phyloP scores from a whole-genome alignment of 202 grass and related monocot species.

The Setaria italica region DNA sequence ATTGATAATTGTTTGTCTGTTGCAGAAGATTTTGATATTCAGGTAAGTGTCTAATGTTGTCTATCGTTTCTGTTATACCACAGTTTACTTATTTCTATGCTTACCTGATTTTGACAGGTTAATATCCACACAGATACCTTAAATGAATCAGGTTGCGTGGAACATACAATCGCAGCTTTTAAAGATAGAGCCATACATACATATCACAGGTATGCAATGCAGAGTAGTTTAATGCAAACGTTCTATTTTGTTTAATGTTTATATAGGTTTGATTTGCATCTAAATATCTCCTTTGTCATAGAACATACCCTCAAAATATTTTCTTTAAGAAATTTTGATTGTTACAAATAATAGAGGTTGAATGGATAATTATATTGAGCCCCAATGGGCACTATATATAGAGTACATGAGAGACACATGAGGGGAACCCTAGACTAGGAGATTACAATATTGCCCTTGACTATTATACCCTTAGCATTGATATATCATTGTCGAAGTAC shows the following conservation, averaged over 20 bases:
- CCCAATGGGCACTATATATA: too few species aligned
- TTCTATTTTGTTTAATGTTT: conserved; percentile 4
- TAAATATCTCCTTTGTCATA: not conserved
- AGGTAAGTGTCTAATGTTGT: conserved; percentile 59
- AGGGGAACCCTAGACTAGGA: too few species aligned
- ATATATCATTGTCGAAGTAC: conserved; percentile 6
- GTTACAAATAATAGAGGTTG: too few species aligned
- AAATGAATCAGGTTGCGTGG: conserved; percentile 97
- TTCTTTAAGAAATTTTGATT: too few species aligned
- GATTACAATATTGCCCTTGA: too few species aligned
- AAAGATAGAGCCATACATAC: conserved; percentile 95
- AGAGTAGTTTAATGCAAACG: not conserved
- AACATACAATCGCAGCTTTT: conserved; percentile 95
- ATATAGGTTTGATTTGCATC: conserved; percentile 20
- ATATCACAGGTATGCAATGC: conserved; percentile 84
- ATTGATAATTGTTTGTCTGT: conserved; percentile 92
- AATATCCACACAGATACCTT: conserved; percentile 99
- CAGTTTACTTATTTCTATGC: conserved; percentile 11
- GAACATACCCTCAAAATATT: conserved; percentile 9
- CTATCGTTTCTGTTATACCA: not conserved
- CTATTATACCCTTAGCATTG: too few species aligned
- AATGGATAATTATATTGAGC: too few species aligned
- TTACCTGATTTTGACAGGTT: conserved; percentile 66
- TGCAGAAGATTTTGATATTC: conserved; percentile 88
- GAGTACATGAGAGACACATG: too few species aligned